Evolutionary conservation across 371 early-diverging fungal species (phyloP).

Genomic region (Amoeboaphelidium occidentale): DNA sequence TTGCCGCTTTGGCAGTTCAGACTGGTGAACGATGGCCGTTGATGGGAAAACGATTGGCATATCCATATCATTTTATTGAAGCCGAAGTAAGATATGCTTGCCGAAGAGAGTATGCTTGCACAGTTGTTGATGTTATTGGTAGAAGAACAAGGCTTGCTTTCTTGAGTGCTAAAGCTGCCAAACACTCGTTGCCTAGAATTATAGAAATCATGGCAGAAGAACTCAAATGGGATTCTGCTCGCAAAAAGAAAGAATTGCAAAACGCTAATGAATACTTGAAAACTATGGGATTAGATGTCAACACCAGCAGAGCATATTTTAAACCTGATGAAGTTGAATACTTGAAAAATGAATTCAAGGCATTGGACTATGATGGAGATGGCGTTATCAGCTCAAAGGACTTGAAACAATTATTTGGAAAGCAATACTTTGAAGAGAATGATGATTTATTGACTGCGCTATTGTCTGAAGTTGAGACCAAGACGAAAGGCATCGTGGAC

Average conservation of each 20-base stretch:
- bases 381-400: conserved; percentile 17
- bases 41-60: conserved; percentile 51
- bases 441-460: conserved; percentile 5
- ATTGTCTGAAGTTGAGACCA: conserved; percentile 21
- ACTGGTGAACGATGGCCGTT: conserved; percentile 49
- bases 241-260: conserved; percentile 36
- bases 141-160: conserved; percentile 85
- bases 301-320: conserved; percentile 26
- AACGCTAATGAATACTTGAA: conserved; percentile 45
- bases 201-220: conserved; percentile 76
- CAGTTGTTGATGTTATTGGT: conserved; percentile 73
- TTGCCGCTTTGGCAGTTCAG: conserved; percentile 47
- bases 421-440: neutral
- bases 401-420: conserved; percentile 1
- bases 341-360: conserved; percentile 31
- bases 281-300: conserved; percentile 62
- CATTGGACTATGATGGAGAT: conserved; percentile 28
- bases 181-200: conserved; percentile 60
- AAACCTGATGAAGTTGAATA: conserved; percentile 36
- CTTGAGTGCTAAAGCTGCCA: conserved; percentile 78
- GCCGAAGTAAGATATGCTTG: conserved; percentile 87
- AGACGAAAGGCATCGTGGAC: conserved; percentile 24
- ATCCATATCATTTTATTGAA: conserved; percentile 73
- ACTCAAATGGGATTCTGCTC: conserved; percentile 44
- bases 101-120: conserved; percentile 79